phyloP scores from a whole-genome alignment of 208 protist species.

The Crithidia thermophila region DNA sequence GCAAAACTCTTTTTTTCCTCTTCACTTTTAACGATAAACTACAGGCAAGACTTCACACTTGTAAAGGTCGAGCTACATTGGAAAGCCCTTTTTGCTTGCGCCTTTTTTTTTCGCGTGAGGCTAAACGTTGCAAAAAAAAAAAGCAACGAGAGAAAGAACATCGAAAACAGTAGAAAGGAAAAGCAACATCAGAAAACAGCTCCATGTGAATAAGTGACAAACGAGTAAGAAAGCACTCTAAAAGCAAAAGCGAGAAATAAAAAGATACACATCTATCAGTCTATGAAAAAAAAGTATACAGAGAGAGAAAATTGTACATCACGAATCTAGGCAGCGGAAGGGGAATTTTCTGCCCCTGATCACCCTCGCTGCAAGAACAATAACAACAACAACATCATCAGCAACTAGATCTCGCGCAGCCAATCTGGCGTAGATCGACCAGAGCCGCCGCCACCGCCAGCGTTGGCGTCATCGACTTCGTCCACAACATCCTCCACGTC shows the following conservation, averaged over 20 bases:
- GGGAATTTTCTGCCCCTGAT: too few species aligned
- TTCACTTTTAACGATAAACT: neutral
- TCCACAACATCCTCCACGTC: slow-evolving; percentile 25
- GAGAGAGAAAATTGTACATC: too few species aligned
- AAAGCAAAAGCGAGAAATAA: slow-evolving; percentile 1
- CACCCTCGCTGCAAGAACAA: too few species aligned
- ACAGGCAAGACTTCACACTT: too few species aligned
- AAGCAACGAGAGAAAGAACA: neutral
- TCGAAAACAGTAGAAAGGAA: neutral
- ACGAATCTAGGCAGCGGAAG: too few species aligned
- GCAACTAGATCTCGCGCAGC: slow-evolving; percentile 28
- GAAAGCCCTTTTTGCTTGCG: too few species aligned
- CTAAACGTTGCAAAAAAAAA: slow-evolving; percentile 1
- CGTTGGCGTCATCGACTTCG: slow-evolving; percentile 10
- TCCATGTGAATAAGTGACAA: too few species aligned
- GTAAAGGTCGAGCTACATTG: too few species aligned
- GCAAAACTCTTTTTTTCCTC: neutral
- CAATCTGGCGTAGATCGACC: slow-evolving; percentile 44
- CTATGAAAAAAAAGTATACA: too few species aligned
- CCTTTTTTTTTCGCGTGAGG: neutral
- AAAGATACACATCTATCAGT: neutral
- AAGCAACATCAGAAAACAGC: neutral
- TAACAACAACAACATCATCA: too few species aligned
- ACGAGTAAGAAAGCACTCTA: neutral
- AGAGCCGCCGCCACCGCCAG: slow-evolving; percentile 18